phyloP scores from a whole-genome alignment of 345 rosid genomes.

The Aethionema arabicum region DNA sequence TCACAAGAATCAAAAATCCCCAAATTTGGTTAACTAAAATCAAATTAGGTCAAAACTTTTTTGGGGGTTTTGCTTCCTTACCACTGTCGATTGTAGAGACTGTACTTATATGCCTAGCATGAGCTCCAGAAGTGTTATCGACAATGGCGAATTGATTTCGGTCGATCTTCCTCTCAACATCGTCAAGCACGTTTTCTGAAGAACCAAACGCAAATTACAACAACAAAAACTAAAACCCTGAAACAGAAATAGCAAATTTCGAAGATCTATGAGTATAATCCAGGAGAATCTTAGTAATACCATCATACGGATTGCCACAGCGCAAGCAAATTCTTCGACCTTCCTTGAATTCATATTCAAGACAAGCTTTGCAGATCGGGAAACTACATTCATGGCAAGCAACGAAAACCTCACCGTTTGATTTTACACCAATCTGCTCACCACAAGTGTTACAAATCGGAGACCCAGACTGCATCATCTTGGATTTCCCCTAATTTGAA shows the following conservation, averaged over 20 bases:
- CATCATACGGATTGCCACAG: conserved; percentile 72
- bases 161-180: conserved; percentile 46
- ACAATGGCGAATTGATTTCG: conserved; percentile 44
- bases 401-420: conserved; percentile 67
- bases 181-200: conserved; percentile 61
- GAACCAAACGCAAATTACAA: neutral
- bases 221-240: neutral
- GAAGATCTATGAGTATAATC: neutral
- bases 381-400: conserved; percentile 86
- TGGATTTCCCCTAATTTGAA: conserved; percentile 7
- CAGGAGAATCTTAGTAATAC: conserved; percentile 30
- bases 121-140: conserved; percentile 57
- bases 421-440: conserved; percentile 58
- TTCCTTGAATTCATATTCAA: conserved; percentile 80
- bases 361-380: conserved; percentile 88
- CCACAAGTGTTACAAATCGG: conserved; percentile 87
- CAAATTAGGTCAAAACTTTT: neutral
- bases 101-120: conserved; percentile 89
- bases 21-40: conserved; percentile 3
- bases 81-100: conserved; percentile 93
- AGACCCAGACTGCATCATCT: conserved; percentile 80
- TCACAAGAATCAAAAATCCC: conserved; percentile 26
- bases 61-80: conserved; percentile 34
- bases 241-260: neutral
- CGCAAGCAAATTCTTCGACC: conserved; percentile 79